Base-by-base conservation (phyloP, 2,329 filamentous ascomycete species). In the Neocatenulostroma microsporum region DNA sequence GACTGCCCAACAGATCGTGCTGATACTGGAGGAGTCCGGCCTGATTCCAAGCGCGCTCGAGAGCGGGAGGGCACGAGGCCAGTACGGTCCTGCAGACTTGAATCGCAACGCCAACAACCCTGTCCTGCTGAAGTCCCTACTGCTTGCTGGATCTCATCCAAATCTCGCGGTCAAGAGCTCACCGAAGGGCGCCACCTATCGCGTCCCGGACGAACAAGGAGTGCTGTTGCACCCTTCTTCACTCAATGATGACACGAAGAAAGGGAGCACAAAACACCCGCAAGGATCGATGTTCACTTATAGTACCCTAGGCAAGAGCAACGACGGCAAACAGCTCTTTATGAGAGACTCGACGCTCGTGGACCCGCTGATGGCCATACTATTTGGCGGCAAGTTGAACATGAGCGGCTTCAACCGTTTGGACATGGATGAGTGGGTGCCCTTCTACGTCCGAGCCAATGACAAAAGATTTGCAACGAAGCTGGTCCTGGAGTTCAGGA, bases 91-190 rank as follows among this genome's bases (percentile, higher is more conserved):
- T 8, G 23, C 26, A 5, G 35, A 27, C 3, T 47, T 70, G 21
- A 73, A 74, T 39, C 45, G 53, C 19, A 68, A 72, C 47, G 67
- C 69, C 3, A 39, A 56, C 21, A 64, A 64, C 25, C 38, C 54
- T 1, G 49, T 57, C 1, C 55, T 74, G 18, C 57, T 73, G 36
- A 70, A 68, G 40, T 62, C 65, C 11, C 53, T 74, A n/a, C 44
- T 65, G 3, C 42, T 67, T 10, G 62, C 67, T 13, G 66, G 67
- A 9, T 47, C 64, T 15, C 61, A 64, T 37, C 66, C 67, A 3
- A 70, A 72, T 34, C 30, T 73, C 18, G 68, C 61, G 3, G 50
- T 61, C 25, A 50, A 48, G 13, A 39, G 41, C 7, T 26, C 38
- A 13, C 24, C 38, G 14, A 44, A 45, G 19, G 26, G 42, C 10